Base-by-base conservation (phyloP, 108 stramenopile genomes). In the Conticribra weissflogii region DNA sequence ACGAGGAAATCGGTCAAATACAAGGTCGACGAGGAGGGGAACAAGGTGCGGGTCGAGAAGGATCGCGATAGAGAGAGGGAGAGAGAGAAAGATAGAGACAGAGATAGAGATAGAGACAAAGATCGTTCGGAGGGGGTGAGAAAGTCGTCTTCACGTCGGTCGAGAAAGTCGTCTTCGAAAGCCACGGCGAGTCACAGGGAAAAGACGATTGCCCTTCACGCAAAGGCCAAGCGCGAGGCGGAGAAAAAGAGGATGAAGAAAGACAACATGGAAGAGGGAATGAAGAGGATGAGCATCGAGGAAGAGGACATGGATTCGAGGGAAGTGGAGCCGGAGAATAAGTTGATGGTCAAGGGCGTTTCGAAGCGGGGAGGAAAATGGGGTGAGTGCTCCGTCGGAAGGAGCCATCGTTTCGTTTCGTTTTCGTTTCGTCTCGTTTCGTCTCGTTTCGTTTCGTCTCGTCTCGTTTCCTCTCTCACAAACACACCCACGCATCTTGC, bases 151-250 rank as follows among this genome's bases (percentile, higher is more conserved):
- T 16, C 57, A 32, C 57, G 57, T 32, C 36, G 50, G 15, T 51
- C 50, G 3, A 5, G 50, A 4, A 51, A 51, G 18, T 4, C 33
- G 19, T 22, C 21, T 22, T 44, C 36, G 36, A 48, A 63, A 29
- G 16, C 29, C 18, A 33, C 19, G 23, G 34, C 18, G 45, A 66
- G 55, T 4, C 63, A 74, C 52, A 46, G 63, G 46, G 73, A 74
- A 28, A 65, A 53, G 51, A 66, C 57, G 34, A 74, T 74, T 59
- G 73, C 73, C 1, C 19, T 48, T 36, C 73, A 74, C 59, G 73
- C 73, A 57, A 74, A 74, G 65, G 73, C 73, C 49, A 74, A 60
- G 73, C 58, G 73, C 64, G 73, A 74, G 64, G 65, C 53, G 33
- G 73, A 54, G 25, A 30, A 46, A 50, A 58, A 47, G 64, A 59